Evolutionary conservation across 208 protist species (phyloP), one percentile per base, ranked within the genome.

Genomic region (Wallacemonas collosoma): DNA sequence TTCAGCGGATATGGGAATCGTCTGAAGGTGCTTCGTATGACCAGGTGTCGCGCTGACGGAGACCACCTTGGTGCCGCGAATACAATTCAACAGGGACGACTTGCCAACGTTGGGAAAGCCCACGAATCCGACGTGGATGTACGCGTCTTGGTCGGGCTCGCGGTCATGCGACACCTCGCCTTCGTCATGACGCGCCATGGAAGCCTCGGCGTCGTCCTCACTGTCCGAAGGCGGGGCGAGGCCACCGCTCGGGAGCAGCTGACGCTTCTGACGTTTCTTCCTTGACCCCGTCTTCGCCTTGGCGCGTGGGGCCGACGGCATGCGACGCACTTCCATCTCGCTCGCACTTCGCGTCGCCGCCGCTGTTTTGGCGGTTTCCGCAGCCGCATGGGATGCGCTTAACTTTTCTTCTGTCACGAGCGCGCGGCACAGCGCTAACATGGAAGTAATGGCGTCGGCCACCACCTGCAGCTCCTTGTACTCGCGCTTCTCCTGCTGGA

Each of bases 21-120:
- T 99, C 79, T 99, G 97, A 39, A 98, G 72, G 67, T 99, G 96
- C 71, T 99, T 99, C 17, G 98, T 99, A 81, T 99, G 98, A 1
- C 98, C 98, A 3, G 98, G 93, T 14, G 96, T 98, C 15, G 84
- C 72, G 60, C 89, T 97, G n/a, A 96, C 89, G 15, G 87, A 96
- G 14, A 98, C 97, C 9, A 99, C 98, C 71, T 98, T 99, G 38
- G 90, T 95, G 41, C 96, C 97, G 44, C 97, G 87, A 47, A 99
- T 86, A 76, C 87, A 97, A 83, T 99, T 99, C 17, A 99, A 85
- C 55, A 99, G 70, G 48, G 90, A 96, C 7, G 90, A 98, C 82
- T 99, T 99, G 48, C 98, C 98, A 2, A 98, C 97, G 80, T 97
- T 97, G 2, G 95, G 95, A 69, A 95, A 85, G n/a, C 95, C 95